phyloP scores from a whole-genome alignment of 2,329 filamentous ascomycete species.

The Aspergillus clavatus region DNA sequence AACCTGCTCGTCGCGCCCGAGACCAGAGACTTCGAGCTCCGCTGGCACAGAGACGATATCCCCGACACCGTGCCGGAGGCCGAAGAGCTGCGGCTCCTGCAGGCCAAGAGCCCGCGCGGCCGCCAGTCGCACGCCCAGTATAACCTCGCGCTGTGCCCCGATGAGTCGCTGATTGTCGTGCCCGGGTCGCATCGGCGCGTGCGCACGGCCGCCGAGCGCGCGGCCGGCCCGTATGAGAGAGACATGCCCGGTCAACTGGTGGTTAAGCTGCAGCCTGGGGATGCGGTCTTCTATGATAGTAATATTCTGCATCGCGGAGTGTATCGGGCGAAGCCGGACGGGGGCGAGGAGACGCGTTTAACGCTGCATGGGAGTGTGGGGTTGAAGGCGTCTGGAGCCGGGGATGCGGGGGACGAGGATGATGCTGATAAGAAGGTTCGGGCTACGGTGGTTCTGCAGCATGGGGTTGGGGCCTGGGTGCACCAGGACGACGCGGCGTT shows the following conservation, averaged over 20 bases:
- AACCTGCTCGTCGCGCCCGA: constrained; percentile 74
- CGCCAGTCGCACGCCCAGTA: constrained; percentile 73
- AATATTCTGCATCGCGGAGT: constrained; percentile 63
- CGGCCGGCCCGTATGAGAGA: constrained; percentile 60
- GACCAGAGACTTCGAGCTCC: constrained; percentile 63
- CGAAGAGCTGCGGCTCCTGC: constrained; percentile 62
- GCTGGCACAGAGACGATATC: constrained; percentile 86
- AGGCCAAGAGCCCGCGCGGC: constrained; percentile 40
- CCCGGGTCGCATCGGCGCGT: constrained; percentile 70
- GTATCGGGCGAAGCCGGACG: constrained; percentile 37
- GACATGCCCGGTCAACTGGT: constrained; percentile 59
- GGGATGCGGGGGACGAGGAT: no score
- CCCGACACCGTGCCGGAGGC: constrained; percentile 58
- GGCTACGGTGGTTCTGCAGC: constrained; percentile 43
- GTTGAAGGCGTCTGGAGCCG: constrained; percentile 27
- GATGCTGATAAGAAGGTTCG: constrained; percentile 34
- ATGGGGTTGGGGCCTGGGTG: constrained; percentile 44
- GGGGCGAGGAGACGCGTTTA: constrained; percentile 35
- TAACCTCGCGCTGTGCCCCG: constrained; percentile 76
- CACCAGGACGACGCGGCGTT: constrained; percentile 39
- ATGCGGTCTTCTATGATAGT: constrained; percentile 84
- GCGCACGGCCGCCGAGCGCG: constrained; percentile 64
- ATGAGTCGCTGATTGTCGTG: constrained; percentile 68
- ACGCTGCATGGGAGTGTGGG: constrained; percentile 44
- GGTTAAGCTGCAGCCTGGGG: constrained; percentile 66